Base-by-base conservation (phyloP, 495 filamentous ascomycete species). In the Baudoinia panamericana region DNA sequence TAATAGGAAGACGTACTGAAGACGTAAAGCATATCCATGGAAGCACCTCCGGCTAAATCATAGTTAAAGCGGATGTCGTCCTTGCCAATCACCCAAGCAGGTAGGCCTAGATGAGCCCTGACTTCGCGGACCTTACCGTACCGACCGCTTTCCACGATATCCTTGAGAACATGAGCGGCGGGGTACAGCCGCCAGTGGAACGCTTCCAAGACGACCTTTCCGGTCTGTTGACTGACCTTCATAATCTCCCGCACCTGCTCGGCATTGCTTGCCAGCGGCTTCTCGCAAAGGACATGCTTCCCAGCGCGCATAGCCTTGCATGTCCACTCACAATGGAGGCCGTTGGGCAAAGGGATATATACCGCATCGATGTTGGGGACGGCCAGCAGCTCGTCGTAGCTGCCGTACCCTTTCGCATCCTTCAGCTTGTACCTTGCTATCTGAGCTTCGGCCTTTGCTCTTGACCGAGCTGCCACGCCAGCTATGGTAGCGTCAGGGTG, bases 201-300 rank as follows among this genome's bases (percentile, higher is more conserved):
- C 58, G 74, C 75, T 54, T 82, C 78, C 2, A 80, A 61, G 0
- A 79, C 48, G 8, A 80, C 63, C 1, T 45, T 50, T 5, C 42
- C 42, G 13, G 34, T 50, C 20, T 39, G 10, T 2, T 32, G 12
- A 41, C 52, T 4, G 2, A 33, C 36, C 17, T 15, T 12, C 22
- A 32, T 34, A 36, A 46, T 30, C 50, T 49, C 0, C 58, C 59
- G 2, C 51, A 50, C 15, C 46, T 41, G 29, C 34, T 54, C n/a
- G 20, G 58, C 50, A 50, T 73, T 78, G 20, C 65, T 66, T 2
- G 61, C 59, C 8, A 64, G 65, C 2, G 71, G 70, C 51, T 76
- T 74, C 48, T 76, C 74, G 10, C 71, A 54, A 3, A 78, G 60
- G 21, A 78, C 71, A 53, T 76, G 73, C 50, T 76, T 76, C 1